These are phyloP conservation scores for Ammopiptanthus mongolicus DNA, from an alignment of 306 rosid genomes.

Conservation along the genomic window DNA sequence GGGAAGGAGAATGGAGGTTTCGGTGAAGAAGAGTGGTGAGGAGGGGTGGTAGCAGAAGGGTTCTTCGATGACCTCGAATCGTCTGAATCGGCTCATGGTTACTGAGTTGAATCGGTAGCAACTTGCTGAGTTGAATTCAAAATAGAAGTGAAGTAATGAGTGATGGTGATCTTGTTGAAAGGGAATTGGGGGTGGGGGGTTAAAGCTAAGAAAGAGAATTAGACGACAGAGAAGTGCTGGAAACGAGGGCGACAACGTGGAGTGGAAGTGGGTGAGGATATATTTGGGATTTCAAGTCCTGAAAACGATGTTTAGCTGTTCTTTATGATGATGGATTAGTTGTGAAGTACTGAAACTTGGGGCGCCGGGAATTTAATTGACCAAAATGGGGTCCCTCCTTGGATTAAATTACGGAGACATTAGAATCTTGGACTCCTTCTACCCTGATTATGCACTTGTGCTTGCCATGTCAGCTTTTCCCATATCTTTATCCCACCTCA, in stretches of 20 bases:
- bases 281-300: not conserved
- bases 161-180: conserved; percentile 9
- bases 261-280: conserved; percentile 17
- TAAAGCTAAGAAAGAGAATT: not conserved
- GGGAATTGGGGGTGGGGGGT: conserved; percentile 11
- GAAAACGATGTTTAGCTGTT: not conserved
- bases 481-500: conserved; percentile 11
- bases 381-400: conserved; percentile 6
- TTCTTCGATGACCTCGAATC: conserved; percentile 55
- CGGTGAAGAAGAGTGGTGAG: conserved; percentile 28
- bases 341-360: not conserved
- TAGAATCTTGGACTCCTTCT: not conserved
- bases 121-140: conserved; percentile 22
- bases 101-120: conserved; percentile 21
- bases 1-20: conserved; percentile 41
- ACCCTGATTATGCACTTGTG: not conserved
- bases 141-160: not conserved
- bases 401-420: conserved; percentile 27
- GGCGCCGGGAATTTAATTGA: conserved; percentile 27
- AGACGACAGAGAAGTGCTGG: conserved; percentile 35
- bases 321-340: not conserved
- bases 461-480: conserved; percentile 19
- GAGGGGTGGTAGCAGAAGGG: conserved; percentile 10
- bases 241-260: conserved; percentile 14
- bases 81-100: conserved; percentile 59